Conservation (phyloP, 257 asterid genomes). For the Solanum rostratum region DNA sequence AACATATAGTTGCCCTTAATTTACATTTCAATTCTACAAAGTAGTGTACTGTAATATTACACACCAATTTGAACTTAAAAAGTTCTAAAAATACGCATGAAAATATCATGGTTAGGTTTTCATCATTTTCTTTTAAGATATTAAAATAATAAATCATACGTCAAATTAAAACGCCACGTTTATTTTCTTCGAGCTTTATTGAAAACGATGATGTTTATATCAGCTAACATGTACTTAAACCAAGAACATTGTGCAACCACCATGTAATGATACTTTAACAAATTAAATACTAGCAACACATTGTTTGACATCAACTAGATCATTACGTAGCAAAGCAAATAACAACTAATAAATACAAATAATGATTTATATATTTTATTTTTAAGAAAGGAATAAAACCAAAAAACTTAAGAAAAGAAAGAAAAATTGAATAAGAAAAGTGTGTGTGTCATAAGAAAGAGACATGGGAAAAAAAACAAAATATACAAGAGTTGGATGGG, state of each 20-base stretch:
- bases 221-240: neutral
- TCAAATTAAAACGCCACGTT: neutral
- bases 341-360: neutral
- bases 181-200: neutral
- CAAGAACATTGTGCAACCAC: neutral
- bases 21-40: neutral
- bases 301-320: neutral
- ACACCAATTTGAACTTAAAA: neutral
- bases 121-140: neutral
- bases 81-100: neutral
- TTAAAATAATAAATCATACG: neutral
- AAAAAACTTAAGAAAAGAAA: neutral
- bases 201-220: neutral
- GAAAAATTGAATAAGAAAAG: neutral
- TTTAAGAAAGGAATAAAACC: neutral
- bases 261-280: neutral
- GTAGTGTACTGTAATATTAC: too few species aligned
- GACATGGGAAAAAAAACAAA: neutral
- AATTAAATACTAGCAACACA: neutral
- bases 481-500: neutral
- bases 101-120: neutral
- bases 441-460: neutral
- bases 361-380: neutral
- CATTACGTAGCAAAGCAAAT: neutral
- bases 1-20: neutral